These are phyloP conservation scores for Termitomyces sp. DNA, from an alignment of 768 basidiomycete genomes.

Conservation along the genomic window DNA sequence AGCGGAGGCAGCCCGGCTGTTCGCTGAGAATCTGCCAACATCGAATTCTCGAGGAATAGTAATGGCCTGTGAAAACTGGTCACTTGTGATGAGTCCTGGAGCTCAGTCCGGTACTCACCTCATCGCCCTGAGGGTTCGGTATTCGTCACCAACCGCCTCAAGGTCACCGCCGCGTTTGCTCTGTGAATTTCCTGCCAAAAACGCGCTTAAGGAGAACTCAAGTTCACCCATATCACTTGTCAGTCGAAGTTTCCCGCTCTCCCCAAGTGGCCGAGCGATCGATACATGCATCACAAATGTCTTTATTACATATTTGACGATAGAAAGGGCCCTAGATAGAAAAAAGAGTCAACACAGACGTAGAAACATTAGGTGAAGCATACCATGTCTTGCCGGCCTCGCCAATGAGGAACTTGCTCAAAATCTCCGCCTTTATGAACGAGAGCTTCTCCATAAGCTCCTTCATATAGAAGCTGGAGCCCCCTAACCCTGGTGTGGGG, in stretches of 20 bases:
- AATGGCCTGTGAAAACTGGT: slow-evolving; percentile 53
- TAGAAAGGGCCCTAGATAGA: slow-evolving; percentile 46
- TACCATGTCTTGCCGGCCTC: slow-evolving; percentile 76
- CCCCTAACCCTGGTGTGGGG: slow-evolving; percentile 56
- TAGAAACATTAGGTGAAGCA: slow-evolving; percentile 4
- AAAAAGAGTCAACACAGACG: neutral
- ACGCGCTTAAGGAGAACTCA: slow-evolving; percentile 86
- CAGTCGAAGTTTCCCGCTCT: slow-evolving; percentile 90
- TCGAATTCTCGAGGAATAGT: slow-evolving; percentile 79
- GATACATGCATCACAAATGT: slow-evolving; percentile 93
- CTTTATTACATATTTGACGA: slow-evolving; percentile 76
- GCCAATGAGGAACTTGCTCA: slow-evolving; percentile 66
- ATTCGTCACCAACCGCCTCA: slow-evolving; percentile 81
- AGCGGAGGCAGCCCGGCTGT: slow-evolving; percentile 81
- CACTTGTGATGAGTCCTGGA: neutral
- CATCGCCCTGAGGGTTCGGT: slow-evolving; percentile 79
- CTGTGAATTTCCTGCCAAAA: slow-evolving; percentile 55
- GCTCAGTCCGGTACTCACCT: slow-evolving; percentile 46
- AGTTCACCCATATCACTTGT: slow-evolving; percentile 96
- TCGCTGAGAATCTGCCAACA: slow-evolving; percentile 57
- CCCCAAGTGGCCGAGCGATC: slow-evolving; percentile 85
- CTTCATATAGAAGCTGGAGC: slow-evolving; percentile 84
- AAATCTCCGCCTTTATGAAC: slow-evolving; percentile 74
- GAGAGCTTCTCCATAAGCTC: slow-evolving; percentile 84
- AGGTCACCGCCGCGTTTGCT: slow-evolving; percentile 61